A percentile compares a stretch with the other conserved stretches of the same genome.
phyloP scores from a whole-genome alignment of 2,329 filamentous ascomycete species.

The Kalmusia sp. region DNA sequence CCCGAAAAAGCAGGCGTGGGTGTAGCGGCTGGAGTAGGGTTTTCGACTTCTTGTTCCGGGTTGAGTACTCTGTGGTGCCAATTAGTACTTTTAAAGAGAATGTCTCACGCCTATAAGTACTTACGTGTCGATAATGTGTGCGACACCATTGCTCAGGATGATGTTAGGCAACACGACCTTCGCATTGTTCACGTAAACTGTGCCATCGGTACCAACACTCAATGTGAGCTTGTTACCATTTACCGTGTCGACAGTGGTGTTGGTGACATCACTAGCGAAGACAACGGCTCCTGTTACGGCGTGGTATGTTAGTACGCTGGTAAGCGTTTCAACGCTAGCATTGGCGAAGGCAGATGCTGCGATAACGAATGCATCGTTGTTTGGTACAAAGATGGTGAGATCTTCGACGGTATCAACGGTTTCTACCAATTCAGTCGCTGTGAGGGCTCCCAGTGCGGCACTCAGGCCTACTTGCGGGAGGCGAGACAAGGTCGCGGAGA shows the following conservation, averaged over 20 bases:
- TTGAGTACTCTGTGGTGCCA: conserved; percentile 4
- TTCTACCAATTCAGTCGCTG: neutral
- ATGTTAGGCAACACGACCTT: conserved; percentile 1
- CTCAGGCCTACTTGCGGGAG: neutral
- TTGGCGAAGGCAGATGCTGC: conserved; percentile 1
- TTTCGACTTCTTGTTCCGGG: neutral
- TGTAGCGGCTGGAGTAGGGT: neutral
- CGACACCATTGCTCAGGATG: conserved; percentile 1
- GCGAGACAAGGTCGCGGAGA: neutral
- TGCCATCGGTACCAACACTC: neutral
- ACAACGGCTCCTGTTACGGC: neutral
- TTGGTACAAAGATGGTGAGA: conserved; percentile 4
- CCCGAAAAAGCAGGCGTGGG: neutral
- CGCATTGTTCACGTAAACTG: neutral
- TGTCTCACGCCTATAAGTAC: neutral
- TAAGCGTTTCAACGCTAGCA: neutral
- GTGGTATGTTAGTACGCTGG: conserved; percentile 1
- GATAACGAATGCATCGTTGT: neutral
- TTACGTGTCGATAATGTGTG: conserved; percentile 4
- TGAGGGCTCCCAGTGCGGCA: neutral
- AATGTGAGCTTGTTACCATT: conserved; percentile 1
- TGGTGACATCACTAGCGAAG: conserved; percentile 1
- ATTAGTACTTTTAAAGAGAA: neutral
- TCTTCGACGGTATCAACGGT: neutral
- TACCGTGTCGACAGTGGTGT: neutral